Conservation (phyloP, 179 eudicot species). For the Beta macrorhiza region DNA sequence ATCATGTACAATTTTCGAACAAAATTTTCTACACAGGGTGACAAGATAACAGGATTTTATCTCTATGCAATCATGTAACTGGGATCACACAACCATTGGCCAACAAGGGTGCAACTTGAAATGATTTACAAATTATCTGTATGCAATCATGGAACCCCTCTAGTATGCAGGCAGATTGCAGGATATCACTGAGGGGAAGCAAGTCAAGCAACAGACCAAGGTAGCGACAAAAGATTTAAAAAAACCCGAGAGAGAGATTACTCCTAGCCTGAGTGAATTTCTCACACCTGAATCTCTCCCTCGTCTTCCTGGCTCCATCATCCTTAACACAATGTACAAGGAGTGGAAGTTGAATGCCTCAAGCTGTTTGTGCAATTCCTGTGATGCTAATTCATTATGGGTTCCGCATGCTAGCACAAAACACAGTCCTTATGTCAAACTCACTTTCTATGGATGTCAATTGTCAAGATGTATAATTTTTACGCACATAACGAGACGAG, state of each 20-base stretch:
- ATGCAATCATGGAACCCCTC: neutral
- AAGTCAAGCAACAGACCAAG: neutral
- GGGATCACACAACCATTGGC: neutral
- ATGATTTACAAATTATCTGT: neutral
- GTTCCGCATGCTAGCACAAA: neutral
- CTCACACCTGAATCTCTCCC: neutral
- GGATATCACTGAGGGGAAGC: neutral
- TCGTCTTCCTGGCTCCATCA: neutral
- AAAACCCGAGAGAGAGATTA: neutral
- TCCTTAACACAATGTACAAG: neutral
- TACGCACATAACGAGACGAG: too few relatives aligned
- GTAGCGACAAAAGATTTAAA: neutral
- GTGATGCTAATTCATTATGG: neutral
- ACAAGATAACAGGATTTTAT: neutral
- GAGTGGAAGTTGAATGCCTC: neutral
- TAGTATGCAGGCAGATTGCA: neutral
- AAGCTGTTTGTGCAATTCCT: neutral
- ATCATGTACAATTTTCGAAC: neutral
- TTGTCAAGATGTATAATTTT: too few relatives aligned
- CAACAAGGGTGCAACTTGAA: neutral
- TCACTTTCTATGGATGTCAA: neutral
- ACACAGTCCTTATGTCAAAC: neutral
- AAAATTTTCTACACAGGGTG: neutral
- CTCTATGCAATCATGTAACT: too few relatives aligned
- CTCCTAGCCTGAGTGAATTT: neutral